Evolutionary conservation across 2,329 filamentous ascomycete genomes (phyloP), one percentile per base, ranked within the genome.

Genomic region (Monilinia polystroma): DNA sequence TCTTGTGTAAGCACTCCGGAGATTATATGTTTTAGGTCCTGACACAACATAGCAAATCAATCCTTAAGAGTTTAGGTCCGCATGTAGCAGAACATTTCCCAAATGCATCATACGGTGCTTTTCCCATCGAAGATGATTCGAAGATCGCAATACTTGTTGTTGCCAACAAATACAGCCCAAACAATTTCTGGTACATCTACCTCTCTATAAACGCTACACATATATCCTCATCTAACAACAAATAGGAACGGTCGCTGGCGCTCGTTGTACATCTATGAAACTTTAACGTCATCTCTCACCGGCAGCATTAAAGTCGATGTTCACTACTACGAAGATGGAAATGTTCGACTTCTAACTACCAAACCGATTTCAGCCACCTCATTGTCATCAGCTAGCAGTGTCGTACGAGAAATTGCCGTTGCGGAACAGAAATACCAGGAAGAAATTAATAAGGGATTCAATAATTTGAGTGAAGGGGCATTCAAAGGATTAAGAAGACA

Each of bases 271-370:
- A 85, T 90, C 74, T 90, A 90, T 78, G 84, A 89, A 70, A 88
- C 93, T 0, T 82, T 87, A 26, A 81, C 87, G n/a, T 85, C 85
- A 1, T 82, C 82, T 58, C 81, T 98, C 54, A 87, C 88, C 49
- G 95, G 95, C 73, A 87, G 84, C 68, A 88, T 98, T 79, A 92
- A 94, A 78, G 91, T 97, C 64, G 93, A 98, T 73, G 94, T 99
- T 63, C 95, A 99, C 83, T 99, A 99, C 84, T 99, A 99, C 81
- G 95, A 99, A 81, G 96, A 99, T 77, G 95, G 95, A 70, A 99
- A 99, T 77, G 95, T 99, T 67, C 90, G 95, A 2, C 85, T 99
- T 68, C 84, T 94, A 70, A 97, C 95, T n/a, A 89, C 86, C 75
- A 97, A 97, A 81, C 82, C 90, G 14, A 78, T 94, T 16, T 83